These are phyloP conservation scores for Exserohilum turcica DNA, from an alignment of 2,329 filamentous ascomycete species.

Conservation along the genomic window DNA sequence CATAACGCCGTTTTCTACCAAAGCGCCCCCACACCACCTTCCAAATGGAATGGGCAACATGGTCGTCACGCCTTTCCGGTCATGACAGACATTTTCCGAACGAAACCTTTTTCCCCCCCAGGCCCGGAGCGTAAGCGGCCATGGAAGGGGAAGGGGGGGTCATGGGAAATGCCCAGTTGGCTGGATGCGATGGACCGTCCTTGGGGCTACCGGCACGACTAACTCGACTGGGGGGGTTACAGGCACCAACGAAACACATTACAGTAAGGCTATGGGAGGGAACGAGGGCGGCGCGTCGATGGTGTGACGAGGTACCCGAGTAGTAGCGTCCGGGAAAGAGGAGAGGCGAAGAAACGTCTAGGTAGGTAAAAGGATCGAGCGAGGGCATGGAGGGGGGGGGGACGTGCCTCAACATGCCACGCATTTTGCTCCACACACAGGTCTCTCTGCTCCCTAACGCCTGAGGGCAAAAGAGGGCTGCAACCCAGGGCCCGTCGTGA, in stretches of 20 bases:
- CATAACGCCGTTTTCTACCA: conserved; percentile 8
- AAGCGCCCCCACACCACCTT: too few relatives aligned
- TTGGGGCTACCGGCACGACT: not conserved
- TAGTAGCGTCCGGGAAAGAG: conserved; percentile 28
- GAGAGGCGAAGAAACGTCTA: conserved; percentile 24
- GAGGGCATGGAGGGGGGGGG: conserved; percentile 7
- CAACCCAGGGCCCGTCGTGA: not conserved
- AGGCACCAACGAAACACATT: conserved; percentile 18
- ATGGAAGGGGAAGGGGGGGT: not conserved
- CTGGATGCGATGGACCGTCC: not conserved
- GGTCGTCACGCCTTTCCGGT: conserved; percentile 1
- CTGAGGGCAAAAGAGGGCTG: not conserved
- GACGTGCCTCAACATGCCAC: conserved; percentile 13
- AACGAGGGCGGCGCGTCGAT: conserved; percentile 20
- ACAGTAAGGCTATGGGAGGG: conserved; percentile 7
- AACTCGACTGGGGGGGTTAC: not conserved
- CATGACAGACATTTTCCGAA: conserved; percentile 7
- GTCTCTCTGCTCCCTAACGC: not conserved
- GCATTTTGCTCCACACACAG: not conserved
- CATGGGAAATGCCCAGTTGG: not conserved
- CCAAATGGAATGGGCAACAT: too few relatives aligned
- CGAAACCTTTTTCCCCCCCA: not conserved
- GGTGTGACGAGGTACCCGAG: conserved; percentile 23
- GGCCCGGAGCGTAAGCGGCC: not conserved
- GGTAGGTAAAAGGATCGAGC: conserved; percentile 6